Evolutionary conservation across 2,329 filamentous ascomycete genomes (phyloP).

Genomic region (Pseudogymnoascus verrucosus): DNA sequence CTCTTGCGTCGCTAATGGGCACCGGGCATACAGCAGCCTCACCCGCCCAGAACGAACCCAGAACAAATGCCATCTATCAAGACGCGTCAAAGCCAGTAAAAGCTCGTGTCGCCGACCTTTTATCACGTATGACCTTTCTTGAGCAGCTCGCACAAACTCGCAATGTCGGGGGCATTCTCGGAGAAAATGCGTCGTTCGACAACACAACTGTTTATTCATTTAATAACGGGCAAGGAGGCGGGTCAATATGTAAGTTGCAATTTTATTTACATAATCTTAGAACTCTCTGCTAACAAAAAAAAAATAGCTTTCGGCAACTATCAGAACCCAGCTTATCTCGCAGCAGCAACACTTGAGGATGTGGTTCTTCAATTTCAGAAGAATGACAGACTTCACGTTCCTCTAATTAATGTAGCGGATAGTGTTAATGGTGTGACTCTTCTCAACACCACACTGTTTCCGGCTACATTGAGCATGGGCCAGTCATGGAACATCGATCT

Average conservation of each 20-base stretch:
- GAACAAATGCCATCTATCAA: not conserved
- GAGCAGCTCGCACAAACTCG: not conserved
- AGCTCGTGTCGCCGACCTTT: not conserved
- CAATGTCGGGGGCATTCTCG: not conserved
- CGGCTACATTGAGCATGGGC: constrained; percentile 22
- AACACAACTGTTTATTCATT: not conserved
- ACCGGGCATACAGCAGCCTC: not conserved
- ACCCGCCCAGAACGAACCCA: not conserved
- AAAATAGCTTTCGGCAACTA: not conserved
- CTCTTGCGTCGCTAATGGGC: not conserved
- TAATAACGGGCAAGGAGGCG: not conserved
- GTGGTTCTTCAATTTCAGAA: not conserved
- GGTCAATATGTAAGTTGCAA: not conserved
- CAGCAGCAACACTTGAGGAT: not conserved
- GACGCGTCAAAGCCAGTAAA: not conserved
- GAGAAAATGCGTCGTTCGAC: not conserved
- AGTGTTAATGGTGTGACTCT: constrained; percentile 27
- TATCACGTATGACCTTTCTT: not conserved
- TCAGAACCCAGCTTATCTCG: not conserved
- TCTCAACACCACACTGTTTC: constrained; percentile 28
- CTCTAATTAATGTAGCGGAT: constrained; percentile 24
- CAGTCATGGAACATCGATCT: constrained; percentile 28
- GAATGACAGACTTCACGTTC: constrained; percentile 11
- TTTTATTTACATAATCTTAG: not conserved
- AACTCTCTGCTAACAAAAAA: not conserved